A percentile compares a stretch with the other conserved stretches of the same genome.
Evolutionary conservation across 1,284 basidiomycete genomes (phyloP).

Genomic region (Puccinia hordei): DNA sequence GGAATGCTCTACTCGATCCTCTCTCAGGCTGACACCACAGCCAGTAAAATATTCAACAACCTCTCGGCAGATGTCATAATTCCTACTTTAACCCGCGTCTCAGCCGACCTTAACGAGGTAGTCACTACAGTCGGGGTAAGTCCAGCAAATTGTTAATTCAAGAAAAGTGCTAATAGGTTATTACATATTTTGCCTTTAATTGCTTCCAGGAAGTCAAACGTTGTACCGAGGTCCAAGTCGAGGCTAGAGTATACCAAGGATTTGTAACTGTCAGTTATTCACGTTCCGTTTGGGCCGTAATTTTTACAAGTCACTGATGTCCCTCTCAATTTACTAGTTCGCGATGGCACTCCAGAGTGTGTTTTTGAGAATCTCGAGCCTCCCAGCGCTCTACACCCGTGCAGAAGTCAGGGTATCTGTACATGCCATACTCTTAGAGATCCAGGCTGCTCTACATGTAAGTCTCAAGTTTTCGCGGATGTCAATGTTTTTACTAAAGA

Average conservation of each 20-base stretch:
- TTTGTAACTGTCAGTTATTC: conserved; percentile 10
- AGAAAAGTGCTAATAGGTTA: neutral
- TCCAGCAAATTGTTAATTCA: neutral
- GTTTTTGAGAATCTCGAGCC: neutral
- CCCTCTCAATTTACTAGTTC: neutral
- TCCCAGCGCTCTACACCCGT: neutral
- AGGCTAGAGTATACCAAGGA: neutral
- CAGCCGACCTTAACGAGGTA: neutral
- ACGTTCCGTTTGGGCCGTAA: neutral
- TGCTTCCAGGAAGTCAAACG: conserved; percentile 1
- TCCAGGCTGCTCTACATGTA: neutral
- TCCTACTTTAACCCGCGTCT: neutral
- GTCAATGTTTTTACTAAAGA: neutral
- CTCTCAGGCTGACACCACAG: neutral
- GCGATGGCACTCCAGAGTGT: neutral
- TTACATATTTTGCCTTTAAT: neutral
- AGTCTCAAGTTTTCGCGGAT: neutral
- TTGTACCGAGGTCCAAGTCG: neutral
- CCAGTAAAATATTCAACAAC: neutral
- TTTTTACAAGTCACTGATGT: neutral
- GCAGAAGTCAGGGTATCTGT: neutral
- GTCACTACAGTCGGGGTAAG: neutral
- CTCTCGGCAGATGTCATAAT: neutral
- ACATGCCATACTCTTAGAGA: neutral
- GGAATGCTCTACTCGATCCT: neutral